Evolutionary conservation across 108 stramenopile genomes (phyloP).

Genomic region (Fragilaria crotonensis): DNA sequence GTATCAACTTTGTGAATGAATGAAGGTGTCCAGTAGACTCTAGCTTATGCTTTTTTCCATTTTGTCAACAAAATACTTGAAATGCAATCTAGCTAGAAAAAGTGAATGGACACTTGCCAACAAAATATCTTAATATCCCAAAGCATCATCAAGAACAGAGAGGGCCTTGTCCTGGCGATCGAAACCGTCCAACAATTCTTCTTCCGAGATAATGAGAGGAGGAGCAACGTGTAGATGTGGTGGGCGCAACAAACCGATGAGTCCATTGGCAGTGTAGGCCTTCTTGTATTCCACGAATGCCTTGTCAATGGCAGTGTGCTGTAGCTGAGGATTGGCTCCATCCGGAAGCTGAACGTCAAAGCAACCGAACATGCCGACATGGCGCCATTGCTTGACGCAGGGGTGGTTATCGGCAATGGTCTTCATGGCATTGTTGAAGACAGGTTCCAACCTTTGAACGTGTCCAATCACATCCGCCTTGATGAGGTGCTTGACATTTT

Average conservation of each 20-base stretch:
- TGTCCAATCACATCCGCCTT: conserved; percentile 31
- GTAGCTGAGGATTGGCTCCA: conserved; percentile 28
- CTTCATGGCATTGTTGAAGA: conserved; percentile 24
- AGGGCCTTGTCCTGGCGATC: conserved; percentile 37
- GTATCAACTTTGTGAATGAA: too few species aligned
- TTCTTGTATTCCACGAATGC: conserved; percentile 32
- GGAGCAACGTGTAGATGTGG: conserved; percentile 40
- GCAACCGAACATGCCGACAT: conserved; percentile 36
- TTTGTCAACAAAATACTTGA: too few species aligned
- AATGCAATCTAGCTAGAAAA: too few species aligned
- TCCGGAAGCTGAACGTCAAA: conserved; percentile 31
- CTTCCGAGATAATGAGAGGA: conserved; percentile 36
- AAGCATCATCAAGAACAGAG: conserved; percentile 27
- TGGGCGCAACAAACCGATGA: conserved; percentile 28
- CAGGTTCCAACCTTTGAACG: conserved; percentile 27
- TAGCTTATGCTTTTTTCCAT: too few species aligned
- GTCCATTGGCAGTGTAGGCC: conserved; percentile 26
- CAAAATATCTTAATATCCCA: conserved; percentile 33
- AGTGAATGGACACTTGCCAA: too few species aligned
- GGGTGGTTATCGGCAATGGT: conserved; percentile 25
- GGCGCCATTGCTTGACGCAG: conserved; percentile 35
- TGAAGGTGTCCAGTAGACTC: too few species aligned
- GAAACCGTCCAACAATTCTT: conserved; percentile 40
- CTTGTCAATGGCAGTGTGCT: conserved; percentile 24
- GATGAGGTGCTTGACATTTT: conserved; percentile 31